phyloP scores from a whole-genome alignment of 805 yeast species.

The Candida piceae region DNA sequence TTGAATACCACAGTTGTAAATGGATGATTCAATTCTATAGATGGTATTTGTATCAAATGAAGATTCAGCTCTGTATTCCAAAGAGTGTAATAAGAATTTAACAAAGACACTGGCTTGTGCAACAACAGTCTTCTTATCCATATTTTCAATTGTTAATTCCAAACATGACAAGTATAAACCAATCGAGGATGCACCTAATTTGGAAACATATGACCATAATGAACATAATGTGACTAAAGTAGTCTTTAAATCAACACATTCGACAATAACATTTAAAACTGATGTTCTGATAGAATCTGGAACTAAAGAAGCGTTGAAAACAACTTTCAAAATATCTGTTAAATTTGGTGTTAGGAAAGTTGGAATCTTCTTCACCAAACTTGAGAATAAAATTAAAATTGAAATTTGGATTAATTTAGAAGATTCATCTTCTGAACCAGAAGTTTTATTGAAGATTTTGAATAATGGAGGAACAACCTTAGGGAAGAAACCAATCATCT shows the following conservation, averaged over 20 bases:
- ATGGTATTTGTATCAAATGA: slow-evolving; percentile 66
- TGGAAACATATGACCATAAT: slow-evolving; percentile 49
- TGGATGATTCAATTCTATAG: slow-evolving; percentile 73
- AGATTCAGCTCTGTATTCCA: slow-evolving; percentile 62
- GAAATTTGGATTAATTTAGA: slow-evolving; percentile 58
- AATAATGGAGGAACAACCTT: slow-evolving; percentile 75
- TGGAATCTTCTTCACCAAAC: slow-evolving; percentile 78
- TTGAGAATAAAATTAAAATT: slow-evolving; percentile 62
- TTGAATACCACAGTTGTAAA: slow-evolving; percentile 65
- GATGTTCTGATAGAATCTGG: slow-evolving; percentile 57
- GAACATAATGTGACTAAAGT: slow-evolving; percentile 57
- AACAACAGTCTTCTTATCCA: slow-evolving; percentile 75
- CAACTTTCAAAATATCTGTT: slow-evolving; percentile 52
- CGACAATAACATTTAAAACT: slow-evolving; percentile 55
- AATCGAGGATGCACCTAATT: slow-evolving; percentile 42
- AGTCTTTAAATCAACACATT: slow-evolving; percentile 61
- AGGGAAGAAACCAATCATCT: slow-evolving; percentile 79
- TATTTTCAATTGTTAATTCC: slow-evolving; percentile 57
- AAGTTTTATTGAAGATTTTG: slow-evolving; percentile 46
- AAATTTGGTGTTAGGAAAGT: slow-evolving; percentile 72
- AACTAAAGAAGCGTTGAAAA: slow-evolving; percentile 54
- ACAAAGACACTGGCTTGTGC: slow-evolving; percentile 62
- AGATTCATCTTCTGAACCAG: slow-evolving; percentile 19
- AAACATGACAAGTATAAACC: slow-evolving; percentile 67
- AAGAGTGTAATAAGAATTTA: slow-evolving; percentile 60